Percentiles rank a stretch among this genome's conserved stretches.
These are phyloP conservation scores for Quercus cerris DNA, from an alignment of 306 rosid species.

Conservation along the genomic window DNA sequence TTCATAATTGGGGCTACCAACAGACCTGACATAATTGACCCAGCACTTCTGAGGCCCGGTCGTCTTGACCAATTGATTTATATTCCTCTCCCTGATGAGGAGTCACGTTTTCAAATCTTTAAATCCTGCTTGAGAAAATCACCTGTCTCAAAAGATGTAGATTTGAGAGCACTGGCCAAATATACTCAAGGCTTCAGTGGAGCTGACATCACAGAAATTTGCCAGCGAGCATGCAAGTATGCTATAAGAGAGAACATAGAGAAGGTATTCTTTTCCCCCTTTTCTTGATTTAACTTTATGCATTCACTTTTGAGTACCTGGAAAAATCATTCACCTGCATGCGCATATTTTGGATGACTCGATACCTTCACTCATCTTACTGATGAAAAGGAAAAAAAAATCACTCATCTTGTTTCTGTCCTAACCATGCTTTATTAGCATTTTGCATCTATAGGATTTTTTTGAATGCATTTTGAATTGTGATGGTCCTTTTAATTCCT, in stretches of 20 bases:
- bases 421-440: too few relatives aligned
- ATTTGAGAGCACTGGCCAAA: slow-evolving; percentile 47
- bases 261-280: slow-evolving; percentile 30
- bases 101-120: slow-evolving; percentile 45
- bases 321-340: neutral
- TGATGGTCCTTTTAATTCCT: neutral
- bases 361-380: neutral
- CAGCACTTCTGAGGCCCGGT: slow-evolving; percentile 61
- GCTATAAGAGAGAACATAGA: slow-evolving; percentile 65
- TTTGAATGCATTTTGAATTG: neutral
- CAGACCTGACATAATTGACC: slow-evolving; percentile 58
- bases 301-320: neutral
- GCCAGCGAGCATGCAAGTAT: slow-evolving; percentile 61
- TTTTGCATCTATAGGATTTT: neutral
- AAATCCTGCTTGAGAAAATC: slow-evolving; percentile 62
- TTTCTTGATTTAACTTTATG: neutral
- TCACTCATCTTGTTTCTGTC: neutral
- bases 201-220: slow-evolving; percentile 58
- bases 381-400: neutral
- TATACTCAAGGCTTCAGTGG: slow-evolving; percentile 62
- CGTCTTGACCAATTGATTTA: slow-evolving; percentile 59
- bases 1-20: slow-evolving; percentile 64
- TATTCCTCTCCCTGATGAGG: slow-evolving; percentile 63
- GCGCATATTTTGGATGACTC: neutral
- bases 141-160: slow-evolving; percentile 50